phyloP scores from a whole-genome alignment of 495 filamentous ascomycete genomes.

The Penicillium arizonense region DNA sequence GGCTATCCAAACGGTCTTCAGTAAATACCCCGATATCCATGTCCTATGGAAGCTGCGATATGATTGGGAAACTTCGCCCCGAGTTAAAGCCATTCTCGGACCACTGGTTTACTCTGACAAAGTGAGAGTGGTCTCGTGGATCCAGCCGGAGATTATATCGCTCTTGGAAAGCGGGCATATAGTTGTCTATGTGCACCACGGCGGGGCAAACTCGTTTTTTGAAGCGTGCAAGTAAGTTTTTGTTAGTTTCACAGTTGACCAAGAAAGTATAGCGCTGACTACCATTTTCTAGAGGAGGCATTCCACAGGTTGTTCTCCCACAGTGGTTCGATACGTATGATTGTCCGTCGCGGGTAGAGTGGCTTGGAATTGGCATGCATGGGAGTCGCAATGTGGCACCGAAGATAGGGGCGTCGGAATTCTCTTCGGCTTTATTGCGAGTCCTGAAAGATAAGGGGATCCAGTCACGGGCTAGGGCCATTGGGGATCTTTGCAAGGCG shows the following conservation, averaged over 20 bases:
- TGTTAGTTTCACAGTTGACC: too few relatives aligned
- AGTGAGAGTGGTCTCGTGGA: constrained; percentile 38
- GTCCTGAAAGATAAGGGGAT: constrained; percentile 26
- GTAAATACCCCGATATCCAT: constrained; percentile 31
- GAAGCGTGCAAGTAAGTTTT: constrained; percentile 49
- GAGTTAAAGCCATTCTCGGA: constrained; percentile 14
- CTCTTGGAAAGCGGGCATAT: constrained; percentile 45
- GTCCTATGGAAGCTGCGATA: constrained; percentile 51
- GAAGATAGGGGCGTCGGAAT: constrained; percentile 26
- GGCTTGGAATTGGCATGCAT: constrained; percentile 48
- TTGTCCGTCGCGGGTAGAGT: constrained; percentile 46
- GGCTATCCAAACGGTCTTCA: constrained; percentile 30
- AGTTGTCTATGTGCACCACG: constrained; percentile 51
- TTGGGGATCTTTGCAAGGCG: constrained; percentile 15
- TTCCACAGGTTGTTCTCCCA: constrained; percentile 50
- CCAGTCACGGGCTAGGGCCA: constrained; percentile 8
- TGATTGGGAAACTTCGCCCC: constrained; percentile 15
- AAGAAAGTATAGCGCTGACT: neutral
- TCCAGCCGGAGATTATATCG: constrained; percentile 45
- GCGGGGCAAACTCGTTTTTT: constrained; percentile 52
- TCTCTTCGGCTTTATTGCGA: constrained; percentile 28
- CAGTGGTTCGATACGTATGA: constrained; percentile 52
- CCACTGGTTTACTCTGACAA: constrained; percentile 18
- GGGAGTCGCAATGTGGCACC: constrained; percentile 38
- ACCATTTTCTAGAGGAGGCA: constrained; percentile 34